Base-by-base conservation (phyloP, 2,329 filamentous ascomycete species). In the Clonostachys rosea region DNA sequence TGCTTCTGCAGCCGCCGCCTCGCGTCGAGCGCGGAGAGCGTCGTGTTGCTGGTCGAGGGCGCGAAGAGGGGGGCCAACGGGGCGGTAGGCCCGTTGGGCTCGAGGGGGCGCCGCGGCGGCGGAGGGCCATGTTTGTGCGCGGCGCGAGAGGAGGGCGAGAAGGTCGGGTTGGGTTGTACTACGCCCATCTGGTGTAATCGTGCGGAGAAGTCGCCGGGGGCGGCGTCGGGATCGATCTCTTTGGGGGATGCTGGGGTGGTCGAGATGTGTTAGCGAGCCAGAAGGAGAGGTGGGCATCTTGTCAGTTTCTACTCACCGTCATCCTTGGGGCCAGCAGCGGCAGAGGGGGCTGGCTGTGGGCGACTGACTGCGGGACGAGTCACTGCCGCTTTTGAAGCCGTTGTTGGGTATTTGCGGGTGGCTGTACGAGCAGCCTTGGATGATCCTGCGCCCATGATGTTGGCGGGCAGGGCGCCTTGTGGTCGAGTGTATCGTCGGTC, bases 131-230 rank as follows among this genome's bases (percentile, higher is more conserved):
- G 24, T 30, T 14, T 16, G 41, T 35, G 11, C 39, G 42, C 52
- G 8, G 68, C 75, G 3, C 65, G 76, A 8, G 76, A 80, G 2
- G 75, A 78, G 20, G 73, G 66, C 6, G 76, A 80, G 42, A 69
- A 73, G 5, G 74, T 78, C 33, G 78, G 76, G 52, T 74, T 76
- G 5, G 78, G 76, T 42, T 76, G 69, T 9, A 70, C 77, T 33
- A 79, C 65, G 56, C 78, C 78, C 71, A 82, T 79, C 51, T 76
- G 63, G 24, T 69, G 69, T 6, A 82, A 69, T 14, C 78, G 76
- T 43, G 64, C 63, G 9, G 76, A 72, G 59, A 78, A 81, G 51
- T 64, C 70, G n/a, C 65, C 58, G 41, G 67, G 62, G 16, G 63
- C 51, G 35, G 60, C 56, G 54, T 75, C 68, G n/a, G 73, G 68